Conservation (phyloP, 2,329 filamentous ascomycete species). For the Botrytis fragariae region DNA sequence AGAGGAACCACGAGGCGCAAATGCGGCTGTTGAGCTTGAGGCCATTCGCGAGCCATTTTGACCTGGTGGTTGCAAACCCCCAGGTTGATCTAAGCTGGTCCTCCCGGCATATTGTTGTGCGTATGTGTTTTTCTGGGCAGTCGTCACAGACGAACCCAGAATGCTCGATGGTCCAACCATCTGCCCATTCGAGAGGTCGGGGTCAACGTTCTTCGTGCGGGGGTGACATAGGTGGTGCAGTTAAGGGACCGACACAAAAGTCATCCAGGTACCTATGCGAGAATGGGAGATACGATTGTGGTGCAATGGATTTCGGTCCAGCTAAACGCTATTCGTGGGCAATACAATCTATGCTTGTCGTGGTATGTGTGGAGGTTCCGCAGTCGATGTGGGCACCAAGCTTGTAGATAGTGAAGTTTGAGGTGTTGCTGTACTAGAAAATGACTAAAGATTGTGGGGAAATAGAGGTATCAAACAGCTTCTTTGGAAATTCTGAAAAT, state of each 20-base stretch:
- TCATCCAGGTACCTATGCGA: conserved; percentile 22
- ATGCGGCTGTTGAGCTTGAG: conserved; percentile 57
- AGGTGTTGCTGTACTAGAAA: background rate
- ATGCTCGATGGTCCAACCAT: conserved; percentile 45
- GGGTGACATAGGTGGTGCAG: conserved; percentile 35
- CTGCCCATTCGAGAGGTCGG: conserved; percentile 36
- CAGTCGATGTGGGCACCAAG: conserved; percentile 1
- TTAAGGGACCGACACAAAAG: conserved; percentile 27
- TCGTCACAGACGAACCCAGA: conserved; percentile 53
- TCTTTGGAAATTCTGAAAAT: background rate
- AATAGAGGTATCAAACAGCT: background rate
- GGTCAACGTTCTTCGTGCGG: conserved; percentile 32
- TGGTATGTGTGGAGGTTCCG: conserved; percentile 2
- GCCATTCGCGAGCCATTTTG: conserved; percentile 50
- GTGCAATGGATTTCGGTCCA: background rate
- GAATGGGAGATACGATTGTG: background rate
- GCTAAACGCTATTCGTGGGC: background rate
- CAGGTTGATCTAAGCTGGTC: conserved; percentile 57
- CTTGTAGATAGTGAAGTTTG: background rate
- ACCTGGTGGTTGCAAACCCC: conserved; percentile 47
- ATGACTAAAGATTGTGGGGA: background rate
- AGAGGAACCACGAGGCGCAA: conserved; percentile 65
- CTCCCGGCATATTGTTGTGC: conserved; percentile 46
- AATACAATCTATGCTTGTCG: conserved; percentile 2
- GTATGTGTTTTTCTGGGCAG: conserved; percentile 52